A percentile compares a stretch with the other conserved stretches of the same genome.
Evolutionary conservation across 1,284 basidiomycete species (phyloP).

Genomic region (Meripilus lineatus): DNA sequence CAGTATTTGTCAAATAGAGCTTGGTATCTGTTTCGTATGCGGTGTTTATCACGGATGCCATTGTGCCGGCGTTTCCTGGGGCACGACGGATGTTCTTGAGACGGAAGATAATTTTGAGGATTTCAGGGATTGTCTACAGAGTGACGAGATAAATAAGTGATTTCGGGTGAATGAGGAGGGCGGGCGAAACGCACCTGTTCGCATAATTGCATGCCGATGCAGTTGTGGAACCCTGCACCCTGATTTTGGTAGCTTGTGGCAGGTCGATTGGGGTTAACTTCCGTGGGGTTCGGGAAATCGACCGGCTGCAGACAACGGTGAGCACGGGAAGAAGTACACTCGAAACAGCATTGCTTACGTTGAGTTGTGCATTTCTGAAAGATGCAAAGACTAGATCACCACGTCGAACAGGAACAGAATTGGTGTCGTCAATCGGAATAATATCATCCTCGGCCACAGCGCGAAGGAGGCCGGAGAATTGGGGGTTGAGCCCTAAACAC

Average conservation of each 20-base stretch:
- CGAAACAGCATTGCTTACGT: slow-evolving; percentile 31
- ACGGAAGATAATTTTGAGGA: slow-evolving; percentile 40
- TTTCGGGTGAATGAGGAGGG: background rate
- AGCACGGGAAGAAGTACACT: background rate
- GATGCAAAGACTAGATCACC: slow-evolving; percentile 42
- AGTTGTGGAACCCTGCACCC: slow-evolving; percentile 41
- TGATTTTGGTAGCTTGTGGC: slow-evolving; percentile 34
- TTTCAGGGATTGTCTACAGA: slow-evolving; percentile 36
- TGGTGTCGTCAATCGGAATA: slow-evolving; percentile 35
- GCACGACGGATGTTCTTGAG: slow-evolving; percentile 42
- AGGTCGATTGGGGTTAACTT: slow-evolving; percentile 37
- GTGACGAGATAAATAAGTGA: background rate
- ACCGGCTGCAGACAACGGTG: slow-evolving; percentile 19
- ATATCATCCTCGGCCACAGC: slow-evolving; percentile 30
- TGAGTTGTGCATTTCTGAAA: slow-evolving; percentile 45
- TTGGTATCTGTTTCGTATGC: slow-evolving; percentile 20
- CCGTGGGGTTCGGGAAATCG: slow-evolving; percentile 41
- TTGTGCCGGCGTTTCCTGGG: slow-evolving; percentile 32
- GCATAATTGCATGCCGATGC: slow-evolving; percentile 35
- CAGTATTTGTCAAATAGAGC: slow-evolving; percentile 23
- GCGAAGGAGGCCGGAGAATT: slow-evolving; percentile 42
- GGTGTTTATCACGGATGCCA: slow-evolving; percentile 28
- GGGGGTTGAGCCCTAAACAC: slow-evolving; percentile 27
- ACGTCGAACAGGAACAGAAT: slow-evolving; percentile 33
- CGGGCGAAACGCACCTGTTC: slow-evolving; percentile 24